Evolutionary conservation across 441 rosid genomes (phyloP), one percentile per base, ranked within the genome.

Genomic region (Eutrema salsugineum): DNA sequence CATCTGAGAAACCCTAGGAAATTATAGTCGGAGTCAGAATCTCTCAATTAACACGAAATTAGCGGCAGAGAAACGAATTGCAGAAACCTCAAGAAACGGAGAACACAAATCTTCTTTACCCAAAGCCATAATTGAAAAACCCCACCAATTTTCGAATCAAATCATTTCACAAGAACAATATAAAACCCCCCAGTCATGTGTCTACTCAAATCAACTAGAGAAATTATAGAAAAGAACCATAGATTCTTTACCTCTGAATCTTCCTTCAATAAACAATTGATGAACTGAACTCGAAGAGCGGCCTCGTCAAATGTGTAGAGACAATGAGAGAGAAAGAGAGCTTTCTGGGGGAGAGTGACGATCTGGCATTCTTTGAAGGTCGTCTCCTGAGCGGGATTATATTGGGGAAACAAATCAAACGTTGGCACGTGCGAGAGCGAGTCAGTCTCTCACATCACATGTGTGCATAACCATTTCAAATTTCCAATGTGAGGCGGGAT

Each of bases 361-460:
- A 76, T 63, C 66, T 69, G 72, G 68, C 55, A 16, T 8, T 75
- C 48, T 76, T 54, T 53, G 8, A 67, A 39, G 63, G 51, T 30
- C 47, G 17, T 36, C 67, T 65, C 78, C 3, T 59, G 70, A 63
- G 75, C 71, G 74, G 79, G 79, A 70, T 63, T 76, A 44, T 69
- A 63, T 39, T 10, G 66, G 10, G 61, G 43, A 22, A 68, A n/a
- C 53, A 53, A 47, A 56, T 35, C 22, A 38, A 68, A 48, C 30
- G 10, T 17, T 30, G 5, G 55, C 79, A 76, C 71, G 75, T 76
- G 71, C 61, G 55, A 61, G 6, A 5, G 28, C 11, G 11, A 2
- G 24, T 46, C 64, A n/a, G n/a, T 55, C 78, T 22, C 24, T 22
- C 22, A 20, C 22, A 2, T 22, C 24, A 36, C 56, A 9, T 8